phyloP scores from a whole-genome alignment of 73 alveolate species.

The Paramecium caudatum region DNA sequence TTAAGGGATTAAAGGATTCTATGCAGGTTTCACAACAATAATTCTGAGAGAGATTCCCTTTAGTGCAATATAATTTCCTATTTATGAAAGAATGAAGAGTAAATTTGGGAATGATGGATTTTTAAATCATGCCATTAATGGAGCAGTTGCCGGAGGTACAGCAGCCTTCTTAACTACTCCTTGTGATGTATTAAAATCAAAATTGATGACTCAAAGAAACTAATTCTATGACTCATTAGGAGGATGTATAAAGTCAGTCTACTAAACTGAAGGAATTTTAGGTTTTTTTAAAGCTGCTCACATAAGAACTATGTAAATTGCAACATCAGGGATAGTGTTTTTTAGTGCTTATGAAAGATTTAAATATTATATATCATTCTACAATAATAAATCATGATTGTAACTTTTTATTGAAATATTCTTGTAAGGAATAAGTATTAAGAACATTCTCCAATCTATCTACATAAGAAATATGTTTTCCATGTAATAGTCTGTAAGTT shows the following conservation, averaged over 20 bases:
- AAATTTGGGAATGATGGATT: conserved; percentile 66
- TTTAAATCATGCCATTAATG: conserved; percentile 57
- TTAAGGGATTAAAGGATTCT: conserved; percentile 83
- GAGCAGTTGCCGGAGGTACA: conserved; percentile 77
- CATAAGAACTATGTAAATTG: conserved; percentile 50
- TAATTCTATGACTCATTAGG: conserved; percentile 46
- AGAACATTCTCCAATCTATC: conserved; percentile 68
- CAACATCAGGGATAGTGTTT: conserved; percentile 71
- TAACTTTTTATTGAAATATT: conserved; percentile 47
- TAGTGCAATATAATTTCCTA: conserved; percentile 85
- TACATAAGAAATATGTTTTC: background rate
- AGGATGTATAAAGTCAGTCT: conserved; percentile 50
- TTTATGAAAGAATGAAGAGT: conserved; percentile 82
- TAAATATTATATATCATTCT: conserved; percentile 28
- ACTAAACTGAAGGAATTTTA: conserved; percentile 56
- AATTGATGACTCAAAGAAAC: conserved; percentile 75
- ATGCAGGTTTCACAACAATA: conserved; percentile 84
- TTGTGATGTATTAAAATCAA: conserved; percentile 73
- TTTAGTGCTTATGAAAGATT: conserved; percentile 70
- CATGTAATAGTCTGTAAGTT: conserved; percentile 1
- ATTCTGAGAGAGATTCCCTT: conserved; percentile 89
- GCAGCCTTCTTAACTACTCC: conserved; percentile 80
- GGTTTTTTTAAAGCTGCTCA: conserved; percentile 73
- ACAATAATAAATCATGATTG: conserved; percentile 44
- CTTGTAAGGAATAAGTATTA: conserved; percentile 36